These are phyloP conservation scores for Psilocybe subaeruginosa DNA, from an alignment of 768 basidiomycete species.

Conservation along the genomic window DNA sequence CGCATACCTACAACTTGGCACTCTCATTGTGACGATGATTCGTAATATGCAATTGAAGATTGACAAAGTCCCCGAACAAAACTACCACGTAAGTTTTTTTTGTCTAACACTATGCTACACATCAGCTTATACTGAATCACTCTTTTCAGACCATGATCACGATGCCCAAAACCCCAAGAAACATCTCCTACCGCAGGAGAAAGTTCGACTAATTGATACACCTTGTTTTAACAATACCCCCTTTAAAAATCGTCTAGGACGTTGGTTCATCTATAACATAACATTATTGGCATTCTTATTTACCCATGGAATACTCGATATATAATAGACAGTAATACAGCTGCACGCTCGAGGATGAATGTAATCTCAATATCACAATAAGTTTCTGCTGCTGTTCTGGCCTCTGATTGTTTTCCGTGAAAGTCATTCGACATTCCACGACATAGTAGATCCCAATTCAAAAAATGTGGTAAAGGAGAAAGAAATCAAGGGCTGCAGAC, in stretches of 20 bases:
- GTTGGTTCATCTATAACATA: constrained; percentile 3
- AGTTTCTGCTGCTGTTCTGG: neutral
- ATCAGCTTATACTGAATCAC: constrained; percentile 5
- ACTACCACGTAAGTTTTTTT: constrained; percentile 78
- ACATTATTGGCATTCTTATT: neutral
- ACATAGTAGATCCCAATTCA: no score
- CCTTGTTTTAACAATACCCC: constrained; percentile 6
- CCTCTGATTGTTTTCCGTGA: no score
- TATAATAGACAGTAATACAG: constrained; percentile 3
- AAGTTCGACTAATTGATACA: constrained; percentile 43
- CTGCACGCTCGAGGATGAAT: neutral
- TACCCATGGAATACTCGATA: neutral
- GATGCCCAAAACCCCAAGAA: constrained; percentile 74
- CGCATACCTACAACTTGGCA: constrained; percentile 92
- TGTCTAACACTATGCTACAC: neutral
- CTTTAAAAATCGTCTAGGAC: constrained; percentile 3
- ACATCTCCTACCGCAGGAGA: constrained; percentile 69
- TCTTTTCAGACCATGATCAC: constrained; percentile 86
- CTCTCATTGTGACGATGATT: constrained; percentile 78
- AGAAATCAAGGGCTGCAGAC: no score
- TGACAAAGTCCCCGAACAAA: constrained; percentile 76
- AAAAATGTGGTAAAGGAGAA: no score
- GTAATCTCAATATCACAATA: neutral
- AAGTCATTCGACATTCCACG: no score
- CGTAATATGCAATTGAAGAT: constrained; percentile 77